These are phyloP conservation scores for Salvia hispanica DNA, from an alignment of 257 asterid species.

Conservation along the genomic window DNA sequence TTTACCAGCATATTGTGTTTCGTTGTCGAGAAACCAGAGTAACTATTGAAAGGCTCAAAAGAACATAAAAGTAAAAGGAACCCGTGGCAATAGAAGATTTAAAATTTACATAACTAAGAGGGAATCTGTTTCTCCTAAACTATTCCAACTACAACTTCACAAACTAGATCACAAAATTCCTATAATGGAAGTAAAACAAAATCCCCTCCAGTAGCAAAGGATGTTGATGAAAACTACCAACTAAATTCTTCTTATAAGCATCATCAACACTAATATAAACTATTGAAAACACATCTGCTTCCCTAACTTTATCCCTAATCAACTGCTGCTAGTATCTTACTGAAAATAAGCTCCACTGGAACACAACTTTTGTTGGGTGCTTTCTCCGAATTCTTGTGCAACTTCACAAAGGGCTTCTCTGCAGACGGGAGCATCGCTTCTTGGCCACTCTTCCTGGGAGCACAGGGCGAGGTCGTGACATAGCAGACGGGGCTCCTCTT, in stretches of 20 bases:
- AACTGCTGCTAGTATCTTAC: slow-evolving; percentile 46
- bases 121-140: neutral
- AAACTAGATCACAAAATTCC: neutral
- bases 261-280: neutral
- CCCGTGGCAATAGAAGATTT: too few relatives aligned
- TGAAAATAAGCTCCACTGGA: slow-evolving; percentile 53
- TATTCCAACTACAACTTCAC: slow-evolving; percentile 15
- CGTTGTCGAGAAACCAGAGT: too few relatives aligned
- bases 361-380: slow-evolving; percentile 44
- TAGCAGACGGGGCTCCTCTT: slow-evolving; percentile 65
- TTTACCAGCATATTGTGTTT: too few relatives aligned
- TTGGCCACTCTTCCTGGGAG: slow-evolving; percentile 5
- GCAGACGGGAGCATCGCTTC: slow-evolving; percentile 6
- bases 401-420: slow-evolving; percentile 28
- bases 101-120: too few relatives aligned
- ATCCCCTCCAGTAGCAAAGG: slow-evolving; percentile 15
- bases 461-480: slow-evolving; percentile 28
- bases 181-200: neutral
- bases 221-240: neutral
- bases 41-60: too few relatives aligned
- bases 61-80: too few relatives aligned
- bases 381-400: slow-evolving; percentile 23
- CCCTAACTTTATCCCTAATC: slow-evolving; percentile 26
- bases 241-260: neutral
- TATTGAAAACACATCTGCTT: neutral